Evolutionary conservation across 2,329 filamentous ascomycete genomes (phyloP).

Genomic region (Fusarium sp.): DNA sequence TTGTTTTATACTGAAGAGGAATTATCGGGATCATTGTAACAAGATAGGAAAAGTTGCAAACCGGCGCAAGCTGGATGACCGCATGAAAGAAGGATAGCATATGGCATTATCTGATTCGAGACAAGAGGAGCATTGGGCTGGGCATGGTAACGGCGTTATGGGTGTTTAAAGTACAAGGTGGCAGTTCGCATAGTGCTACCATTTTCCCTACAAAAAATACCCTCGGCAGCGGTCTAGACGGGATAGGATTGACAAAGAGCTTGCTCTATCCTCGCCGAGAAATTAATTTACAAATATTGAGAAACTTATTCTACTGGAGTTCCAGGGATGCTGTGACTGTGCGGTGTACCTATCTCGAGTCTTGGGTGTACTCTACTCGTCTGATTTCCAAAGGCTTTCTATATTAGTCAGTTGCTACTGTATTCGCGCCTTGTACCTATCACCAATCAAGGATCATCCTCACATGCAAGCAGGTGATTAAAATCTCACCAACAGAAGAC

Average conservation of each 20-base stretch:
- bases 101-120: conserved; percentile 20
- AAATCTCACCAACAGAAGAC: background rate
- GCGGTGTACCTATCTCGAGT: background rate
- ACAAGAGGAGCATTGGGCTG: conserved; percentile 20
- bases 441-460: background rate
- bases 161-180: background rate
- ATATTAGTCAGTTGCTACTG: too few relatives aligned
- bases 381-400: background rate
- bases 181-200: background rate
- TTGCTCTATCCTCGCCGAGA: conserved; percentile 7
- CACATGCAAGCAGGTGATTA: background rate
- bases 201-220: conserved; percentile 27
- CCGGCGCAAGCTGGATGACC: conserved; percentile 32
- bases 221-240: conserved; percentile 3
- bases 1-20: background rate
- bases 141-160: conserved; percentile 31
- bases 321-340: background rate
- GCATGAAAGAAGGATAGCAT: conserved; percentile 30
- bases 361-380: background rate
- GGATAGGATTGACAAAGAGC: conserved; percentile 3
- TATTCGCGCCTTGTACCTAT: background rate
- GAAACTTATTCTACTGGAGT: background rate
- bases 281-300: conserved; percentile 4
- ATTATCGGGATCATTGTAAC: background rate
- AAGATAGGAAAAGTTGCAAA: conserved; percentile 2